Conservation (phyloP, 108 stramenopile species). For the Skeletonema tropicum region DNA sequence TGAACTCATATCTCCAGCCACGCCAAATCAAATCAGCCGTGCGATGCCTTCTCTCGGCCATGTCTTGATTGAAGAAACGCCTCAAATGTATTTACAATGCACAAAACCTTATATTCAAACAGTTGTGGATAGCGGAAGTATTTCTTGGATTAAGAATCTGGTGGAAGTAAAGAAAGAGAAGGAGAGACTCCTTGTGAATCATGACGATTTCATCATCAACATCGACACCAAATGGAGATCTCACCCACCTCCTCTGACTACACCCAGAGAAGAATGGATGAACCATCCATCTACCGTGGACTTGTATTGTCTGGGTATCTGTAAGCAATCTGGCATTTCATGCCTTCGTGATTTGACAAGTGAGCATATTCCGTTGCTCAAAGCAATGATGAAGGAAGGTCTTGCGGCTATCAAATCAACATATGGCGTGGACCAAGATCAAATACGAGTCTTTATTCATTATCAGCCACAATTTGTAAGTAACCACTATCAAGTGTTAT, state of each 20-base stretch:
- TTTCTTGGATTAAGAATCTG: slow-evolving; percentile 57
- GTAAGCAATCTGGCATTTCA: slow-evolving; percentile 48
- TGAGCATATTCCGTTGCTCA: slow-evolving; percentile 64
- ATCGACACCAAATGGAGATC: slow-evolving; percentile 84
- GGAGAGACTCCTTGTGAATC: slow-evolving; percentile 65
- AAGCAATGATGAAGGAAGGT: slow-evolving; percentile 50
- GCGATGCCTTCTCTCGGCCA: slow-evolving; percentile 53
- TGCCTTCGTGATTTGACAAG: slow-evolving; percentile 64
- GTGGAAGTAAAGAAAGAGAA: slow-evolving; percentile 59
- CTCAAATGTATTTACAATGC: slow-evolving; percentile 45
- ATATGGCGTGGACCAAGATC: slow-evolving; percentile 63
- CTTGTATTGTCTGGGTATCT: slow-evolving; percentile 74
- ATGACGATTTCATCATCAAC: slow-evolving; percentile 65
- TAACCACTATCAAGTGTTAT: not conserved
- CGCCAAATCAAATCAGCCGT: slow-evolving; percentile 48
- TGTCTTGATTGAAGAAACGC: slow-evolving; percentile 55
- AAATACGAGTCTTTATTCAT: slow-evolving; percentile 71
- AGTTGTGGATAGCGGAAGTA: slow-evolving; percentile 51
- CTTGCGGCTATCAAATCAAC: slow-evolving; percentile 52
- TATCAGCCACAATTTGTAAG: slow-evolving; percentile 73
- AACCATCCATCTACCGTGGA: slow-evolving; percentile 41
- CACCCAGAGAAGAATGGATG: slow-evolving; percentile 43
- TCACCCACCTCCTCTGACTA: slow-evolving; percentile 14
- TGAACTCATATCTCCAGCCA: slow-evolving; percentile 63
- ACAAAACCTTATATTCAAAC: slow-evolving; percentile 51